Conservation (phyloP, 805 yeast species). For the Nakazawaea wickerhamii region DNA sequence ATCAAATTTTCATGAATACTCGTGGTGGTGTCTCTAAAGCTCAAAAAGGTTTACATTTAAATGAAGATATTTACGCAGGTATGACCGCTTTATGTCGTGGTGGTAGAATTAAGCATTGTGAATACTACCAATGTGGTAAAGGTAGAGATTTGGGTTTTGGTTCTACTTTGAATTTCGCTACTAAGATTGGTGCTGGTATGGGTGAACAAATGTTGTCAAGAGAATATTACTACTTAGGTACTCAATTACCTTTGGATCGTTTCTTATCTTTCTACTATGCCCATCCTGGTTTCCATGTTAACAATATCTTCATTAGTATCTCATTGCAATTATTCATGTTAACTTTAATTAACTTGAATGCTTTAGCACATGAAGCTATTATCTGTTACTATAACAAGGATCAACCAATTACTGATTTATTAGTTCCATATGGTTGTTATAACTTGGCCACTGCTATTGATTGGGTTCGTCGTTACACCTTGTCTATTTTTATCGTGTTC, state of each 20-base stretch:
- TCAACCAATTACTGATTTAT: constrained; percentile 61
- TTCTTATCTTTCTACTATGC: constrained; percentile 81
- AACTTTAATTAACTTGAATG: constrained; percentile 62
- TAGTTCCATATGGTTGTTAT: constrained; percentile 67
- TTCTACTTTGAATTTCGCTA: constrained; percentile 78
- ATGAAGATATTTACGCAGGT: constrained; percentile 87
- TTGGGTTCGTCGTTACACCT: constrained; percentile 77
- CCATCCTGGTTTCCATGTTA: constrained; percentile 82
- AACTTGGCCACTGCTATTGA: constrained; percentile 68
- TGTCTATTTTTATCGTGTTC: constrained; percentile 79
- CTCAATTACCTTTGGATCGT: constrained; percentile 75
- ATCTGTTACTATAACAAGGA: constrained; percentile 62
- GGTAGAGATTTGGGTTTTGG: constrained; percentile 89
- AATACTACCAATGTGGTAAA: constrained; percentile 85
- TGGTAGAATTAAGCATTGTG: constrained; percentile 85
- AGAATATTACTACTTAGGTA: constrained; percentile 77
- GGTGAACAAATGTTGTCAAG: constrained; percentile 85
- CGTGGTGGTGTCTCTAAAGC: constrained; percentile 89
- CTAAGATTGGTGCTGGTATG: constrained; percentile 91
- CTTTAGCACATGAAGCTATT: constrained; percentile 68
- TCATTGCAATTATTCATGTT: constrained; percentile 70
- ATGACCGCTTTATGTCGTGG: constrained; percentile 80
- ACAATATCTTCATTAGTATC: constrained; percentile 70
- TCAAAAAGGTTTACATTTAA: constrained; percentile 78
- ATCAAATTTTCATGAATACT: constrained; percentile 71